Percentiles rank a stretch among this genome's conserved stretches.
Evolutionary conservation across 805 yeast genomes (phyloP).

Genomic region (Kodamaea neixiangensis): DNA sequence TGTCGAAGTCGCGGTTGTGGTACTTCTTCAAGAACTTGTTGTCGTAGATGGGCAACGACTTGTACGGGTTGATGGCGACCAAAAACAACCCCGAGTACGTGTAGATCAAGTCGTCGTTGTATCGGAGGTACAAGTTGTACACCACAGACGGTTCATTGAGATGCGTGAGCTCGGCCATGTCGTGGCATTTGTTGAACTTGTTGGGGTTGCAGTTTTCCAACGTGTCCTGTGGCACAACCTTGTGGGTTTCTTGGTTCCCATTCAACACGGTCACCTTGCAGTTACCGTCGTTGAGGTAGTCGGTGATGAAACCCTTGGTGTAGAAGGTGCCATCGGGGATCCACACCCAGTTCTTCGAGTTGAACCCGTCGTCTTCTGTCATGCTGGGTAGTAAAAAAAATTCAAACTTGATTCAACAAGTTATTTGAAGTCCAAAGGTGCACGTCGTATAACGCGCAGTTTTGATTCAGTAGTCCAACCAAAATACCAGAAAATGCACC

Average conservation of each 20-base stretch:
- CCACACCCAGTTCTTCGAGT: conserved; percentile 73
- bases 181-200: conserved; percentile 86
- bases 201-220: conserved; percentile 79
- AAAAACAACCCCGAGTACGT: conserved; percentile 94
- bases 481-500: too few relatives aligned
- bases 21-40: conserved; percentile 56
- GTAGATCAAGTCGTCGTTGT: conserved; percentile 75
- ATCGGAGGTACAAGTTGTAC: conserved; percentile 76
- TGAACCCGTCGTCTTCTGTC: conserved; percentile 34
- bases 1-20: conserved; percentile 39
- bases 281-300: conserved; percentile 37
- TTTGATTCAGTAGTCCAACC: too few relatives aligned
- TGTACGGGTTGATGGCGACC: conserved; percentile 95
- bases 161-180: conserved; percentile 94
- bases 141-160: conserved; percentile 96
- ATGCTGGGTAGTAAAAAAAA: conserved; percentile 5
- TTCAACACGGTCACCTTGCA: conserved; percentile 38
- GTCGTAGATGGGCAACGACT: conserved; percentile 68
- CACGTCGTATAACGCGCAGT: too few relatives aligned
- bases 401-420: background rate
- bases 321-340: conserved; percentile 53
- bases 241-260: conserved; percentile 44
- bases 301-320: conserved; percentile 59
- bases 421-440: background rate
- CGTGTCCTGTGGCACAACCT: conserved; percentile 43